Percentiles rank a stretch among this genome's conserved stretches.
Evolutionary conservation across 352 stramenopile genomes (phyloP).

Genomic region (Phytopythium delawarense): DNA sequence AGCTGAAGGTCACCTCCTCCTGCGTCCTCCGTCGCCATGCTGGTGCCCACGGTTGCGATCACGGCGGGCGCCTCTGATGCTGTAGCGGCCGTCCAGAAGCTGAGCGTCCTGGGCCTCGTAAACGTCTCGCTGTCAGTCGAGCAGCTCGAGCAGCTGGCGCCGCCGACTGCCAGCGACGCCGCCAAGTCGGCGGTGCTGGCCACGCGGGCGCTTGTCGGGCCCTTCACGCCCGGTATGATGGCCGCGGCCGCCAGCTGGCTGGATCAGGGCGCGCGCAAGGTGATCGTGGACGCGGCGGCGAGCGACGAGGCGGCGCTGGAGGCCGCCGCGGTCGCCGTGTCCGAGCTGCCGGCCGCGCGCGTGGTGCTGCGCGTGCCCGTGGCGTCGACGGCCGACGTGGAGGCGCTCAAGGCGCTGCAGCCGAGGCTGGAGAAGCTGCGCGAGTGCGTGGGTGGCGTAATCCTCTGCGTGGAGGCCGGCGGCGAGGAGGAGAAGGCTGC

Average conservation of each 20-base stretch:
- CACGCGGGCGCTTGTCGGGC: slow-evolving; percentile 51
- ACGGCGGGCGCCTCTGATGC: slow-evolving; percentile 6
- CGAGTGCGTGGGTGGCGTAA: slow-evolving; percentile 31
- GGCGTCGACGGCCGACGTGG: slow-evolving; percentile 10
- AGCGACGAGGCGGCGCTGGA: slow-evolving; percentile 45
- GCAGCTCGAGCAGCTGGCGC: slow-evolving; percentile 28
- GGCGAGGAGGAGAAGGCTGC: slow-evolving; percentile 13
- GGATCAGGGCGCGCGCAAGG: slow-evolving; percentile 52
- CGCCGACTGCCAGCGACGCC: slow-evolving; percentile 12
- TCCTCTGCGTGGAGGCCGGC: slow-evolving; percentile 33
- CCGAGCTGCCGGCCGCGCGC: slow-evolving; percentile 53
- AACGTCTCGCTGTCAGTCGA: slow-evolving; percentile 27
- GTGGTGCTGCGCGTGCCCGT: slow-evolving; percentile 61
- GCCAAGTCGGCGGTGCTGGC: slow-evolving; percentile 43
- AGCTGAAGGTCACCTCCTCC: background rate
- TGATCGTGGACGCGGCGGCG: slow-evolving; percentile 45
- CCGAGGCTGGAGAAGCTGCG: slow-evolving; percentile 38
- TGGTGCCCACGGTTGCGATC: slow-evolving; percentile 24
- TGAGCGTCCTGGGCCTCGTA: slow-evolving; percentile 46
- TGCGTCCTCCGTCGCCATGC: slow-evolving; percentile 11
- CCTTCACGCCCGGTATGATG: slow-evolving; percentile 57
- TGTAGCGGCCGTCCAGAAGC: slow-evolving; percentile 19
- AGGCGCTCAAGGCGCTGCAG: slow-evolving; percentile 23
- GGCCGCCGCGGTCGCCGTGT: slow-evolving; percentile 48
- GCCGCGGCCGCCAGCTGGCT: slow-evolving; percentile 54